phyloP scores from a whole-genome alignment of 306 rosid species.

The Lathyrus tuberosus region DNA sequence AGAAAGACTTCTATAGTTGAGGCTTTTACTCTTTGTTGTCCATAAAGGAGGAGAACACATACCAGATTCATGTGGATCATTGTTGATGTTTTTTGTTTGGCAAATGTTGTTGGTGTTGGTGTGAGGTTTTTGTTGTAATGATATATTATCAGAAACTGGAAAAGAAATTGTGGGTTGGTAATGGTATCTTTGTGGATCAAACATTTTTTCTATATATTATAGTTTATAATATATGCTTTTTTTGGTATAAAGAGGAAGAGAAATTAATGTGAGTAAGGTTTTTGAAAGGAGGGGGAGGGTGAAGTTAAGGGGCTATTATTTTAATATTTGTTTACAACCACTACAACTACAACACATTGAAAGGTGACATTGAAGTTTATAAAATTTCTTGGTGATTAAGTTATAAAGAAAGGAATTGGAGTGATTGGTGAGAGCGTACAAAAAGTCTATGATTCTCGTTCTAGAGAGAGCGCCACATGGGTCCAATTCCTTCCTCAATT shows the following conservation, averaged over 20 bases:
- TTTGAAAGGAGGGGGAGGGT: constrained; percentile 41
- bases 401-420: neutral
- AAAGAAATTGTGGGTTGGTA: constrained; percentile 45
- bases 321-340: neutral
- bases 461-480: constrained; percentile 34
- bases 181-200: constrained; percentile 37
- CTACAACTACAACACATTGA: neutral
- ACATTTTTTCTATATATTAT: constrained; percentile 34
- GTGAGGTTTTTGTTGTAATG: neutral
- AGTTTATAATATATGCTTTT: constrained; percentile 9
- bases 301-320: constrained; percentile 24
- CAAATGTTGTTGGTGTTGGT: neutral
- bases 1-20: constrained; percentile 55
- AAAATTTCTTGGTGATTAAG: constrained; percentile 53
- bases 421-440: constrained; percentile 4
- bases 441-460: constrained; percentile 55
- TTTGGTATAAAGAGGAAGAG: constrained; percentile 9
- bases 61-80: constrained; percentile 45
- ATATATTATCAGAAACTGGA: constrained; percentile 36
- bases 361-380: constrained; percentile 16
- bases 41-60: constrained; percentile 69
- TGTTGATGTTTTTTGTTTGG: constrained; percentile 11
- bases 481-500: neutral
- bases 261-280: constrained; percentile 1
- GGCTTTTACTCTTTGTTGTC: constrained; percentile 46